These are phyloP conservation scores for Candida pseudoviswanathii DNA, from an alignment of 1,139 yeast species.

Conservation along the genomic window DNA sequence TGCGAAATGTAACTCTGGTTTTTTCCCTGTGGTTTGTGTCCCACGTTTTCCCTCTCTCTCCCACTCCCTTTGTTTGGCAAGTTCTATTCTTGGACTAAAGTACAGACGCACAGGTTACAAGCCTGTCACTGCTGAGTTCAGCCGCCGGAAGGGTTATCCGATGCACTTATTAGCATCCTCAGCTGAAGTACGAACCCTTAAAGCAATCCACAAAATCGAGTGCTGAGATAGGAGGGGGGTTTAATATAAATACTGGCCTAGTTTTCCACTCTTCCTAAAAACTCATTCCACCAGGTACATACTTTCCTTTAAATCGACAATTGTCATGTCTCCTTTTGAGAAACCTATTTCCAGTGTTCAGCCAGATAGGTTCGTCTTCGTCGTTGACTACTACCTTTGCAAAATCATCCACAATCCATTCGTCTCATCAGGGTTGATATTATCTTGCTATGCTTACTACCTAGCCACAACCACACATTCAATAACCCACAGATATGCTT, in stretches of 20 bases:
- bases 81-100: neutral
- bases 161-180: too few relatives aligned
- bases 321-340: neutral
- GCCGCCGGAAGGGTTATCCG: too few relatives aligned
- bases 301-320: too few relatives aligned
- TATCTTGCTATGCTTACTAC: slow-evolving; percentile 46
- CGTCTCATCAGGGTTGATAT: slow-evolving; percentile 68
- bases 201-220: too few relatives aligned
- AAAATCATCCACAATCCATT: slow-evolving; percentile 46
- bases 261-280: too few relatives aligned
- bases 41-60: neutral
- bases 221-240: too few relatives aligned
- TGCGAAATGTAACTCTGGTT: neutral
- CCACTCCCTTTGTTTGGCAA: neutral
- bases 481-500: neutral
- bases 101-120: too few relatives aligned
- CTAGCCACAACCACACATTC: slow-evolving; percentile 5
- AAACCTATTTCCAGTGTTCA: slow-evolving; percentile 1
- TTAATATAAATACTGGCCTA: too few relatives aligned
- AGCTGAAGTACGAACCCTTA: too few relatives aligned
- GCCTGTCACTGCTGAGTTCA: too few relatives aligned
- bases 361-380: slow-evolving; percentile 9
- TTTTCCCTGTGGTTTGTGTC: too few relatives aligned
- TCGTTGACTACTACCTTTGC: slow-evolving; percentile 16
- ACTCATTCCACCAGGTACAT: too few relatives aligned